phyloP scores from a whole-genome alignment of 2,329 filamentous ascomycete species.

The Fusarium sp. region DNA sequence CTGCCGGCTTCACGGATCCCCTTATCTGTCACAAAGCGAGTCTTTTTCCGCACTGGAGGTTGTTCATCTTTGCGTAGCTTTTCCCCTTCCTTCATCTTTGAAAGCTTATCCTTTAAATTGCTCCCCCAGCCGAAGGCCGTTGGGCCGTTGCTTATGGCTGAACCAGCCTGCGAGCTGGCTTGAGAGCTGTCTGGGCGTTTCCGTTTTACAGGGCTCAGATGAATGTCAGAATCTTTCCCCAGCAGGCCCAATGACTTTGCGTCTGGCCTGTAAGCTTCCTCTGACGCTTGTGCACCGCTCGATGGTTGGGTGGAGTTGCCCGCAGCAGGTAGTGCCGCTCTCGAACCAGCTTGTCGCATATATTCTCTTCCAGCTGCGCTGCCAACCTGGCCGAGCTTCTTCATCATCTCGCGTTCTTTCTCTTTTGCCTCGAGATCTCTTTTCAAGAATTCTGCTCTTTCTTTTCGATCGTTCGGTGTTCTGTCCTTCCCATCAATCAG shows the following conservation, averaged over 20 bases:
- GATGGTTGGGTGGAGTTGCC: constrained; percentile 30
- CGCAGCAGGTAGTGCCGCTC: constrained; percentile 16
- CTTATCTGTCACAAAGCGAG: constrained; percentile 80
- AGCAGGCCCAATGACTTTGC: constrained; percentile 52
- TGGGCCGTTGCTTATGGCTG: constrained; percentile 40
- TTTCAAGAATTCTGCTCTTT: constrained; percentile 73
- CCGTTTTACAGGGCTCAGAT: constrained; percentile 69
- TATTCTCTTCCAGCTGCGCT: constrained; percentile 77
- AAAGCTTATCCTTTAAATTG: constrained; percentile 64
- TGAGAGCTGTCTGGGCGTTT: constrained; percentile 61
- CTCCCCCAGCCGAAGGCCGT: constrained; percentile 67
- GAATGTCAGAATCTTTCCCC: constrained; percentile 57
- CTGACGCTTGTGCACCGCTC: constrained; percentile 31
- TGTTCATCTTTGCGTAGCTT: constrained; percentile 52
- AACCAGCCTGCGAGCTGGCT: constrained; percentile 53
- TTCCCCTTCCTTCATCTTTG: constrained; percentile 71
- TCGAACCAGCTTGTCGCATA: constrained; percentile 59
- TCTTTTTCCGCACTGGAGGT: constrained; percentile 74
- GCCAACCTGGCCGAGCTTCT: constrained; percentile 72
- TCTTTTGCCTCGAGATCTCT: constrained; percentile 73
- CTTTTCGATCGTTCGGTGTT: constrained; percentile 66
- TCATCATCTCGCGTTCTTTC: constrained; percentile 77
- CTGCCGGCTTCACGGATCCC: constrained; percentile 81
- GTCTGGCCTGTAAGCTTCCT: constrained; percentile 52
- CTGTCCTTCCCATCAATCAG: constrained; percentile 73